A percentile compares a stretch with the other conserved stretches of the same genome.
These are phyloP conservation scores for Lecanosticta acicola DNA, from an alignment of 2,329 filamentous ascomycete species.

Conservation along the genomic window DNA sequence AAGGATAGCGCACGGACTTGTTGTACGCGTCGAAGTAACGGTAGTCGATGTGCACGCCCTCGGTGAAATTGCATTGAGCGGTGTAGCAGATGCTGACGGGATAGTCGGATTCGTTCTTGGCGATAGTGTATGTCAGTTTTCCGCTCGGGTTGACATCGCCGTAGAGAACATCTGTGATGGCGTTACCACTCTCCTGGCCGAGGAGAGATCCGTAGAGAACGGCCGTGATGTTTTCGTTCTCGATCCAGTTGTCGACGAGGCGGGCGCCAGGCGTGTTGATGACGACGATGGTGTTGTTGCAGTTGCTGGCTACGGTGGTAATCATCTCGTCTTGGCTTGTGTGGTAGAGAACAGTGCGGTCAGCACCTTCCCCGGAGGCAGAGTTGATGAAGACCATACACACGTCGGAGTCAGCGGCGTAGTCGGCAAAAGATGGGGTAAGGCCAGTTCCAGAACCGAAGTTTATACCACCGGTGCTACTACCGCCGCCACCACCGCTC, in stretches of 20 bases:
- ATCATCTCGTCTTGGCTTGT: constrained; percentile 24
- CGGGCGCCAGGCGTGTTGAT: constrained; percentile 28
- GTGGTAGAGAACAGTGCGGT: constrained; percentile 25
- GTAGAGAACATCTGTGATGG: constrained; percentile 27
- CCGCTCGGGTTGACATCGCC: constrained; percentile 28
- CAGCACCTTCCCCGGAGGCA: constrained; percentile 24
- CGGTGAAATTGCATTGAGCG: constrained; percentile 37
- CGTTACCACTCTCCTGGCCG: constrained; percentile 28
- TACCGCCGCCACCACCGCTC: constrained; percentile 5
- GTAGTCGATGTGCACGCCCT: constrained; percentile 43
- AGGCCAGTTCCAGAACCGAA: constrained; percentile 11
- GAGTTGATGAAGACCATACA: constrained; percentile 33
- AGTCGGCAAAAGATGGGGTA: constrained; percentile 10
- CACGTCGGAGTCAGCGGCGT: constrained; percentile 19
- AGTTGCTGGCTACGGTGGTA: constrained; percentile 31
- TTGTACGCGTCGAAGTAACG: constrained; percentile 38
- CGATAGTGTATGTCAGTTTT: constrained; percentile 27
- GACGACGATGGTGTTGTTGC: constrained; percentile 29
- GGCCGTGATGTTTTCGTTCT: constrained; percentile 31
- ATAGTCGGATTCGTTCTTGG: constrained; percentile 27
- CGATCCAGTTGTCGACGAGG: constrained; percentile 26
- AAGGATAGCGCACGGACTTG: constrained; percentile 39
- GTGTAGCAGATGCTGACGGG: constrained; percentile 60
- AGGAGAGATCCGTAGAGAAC: constrained; percentile 28
- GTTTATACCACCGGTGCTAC: constrained; percentile 1